Evolutionary conservation across 306 rosid genomes (phyloP), one percentile per base, ranked within the genome.

Genomic region (Morella rubra): DNA sequence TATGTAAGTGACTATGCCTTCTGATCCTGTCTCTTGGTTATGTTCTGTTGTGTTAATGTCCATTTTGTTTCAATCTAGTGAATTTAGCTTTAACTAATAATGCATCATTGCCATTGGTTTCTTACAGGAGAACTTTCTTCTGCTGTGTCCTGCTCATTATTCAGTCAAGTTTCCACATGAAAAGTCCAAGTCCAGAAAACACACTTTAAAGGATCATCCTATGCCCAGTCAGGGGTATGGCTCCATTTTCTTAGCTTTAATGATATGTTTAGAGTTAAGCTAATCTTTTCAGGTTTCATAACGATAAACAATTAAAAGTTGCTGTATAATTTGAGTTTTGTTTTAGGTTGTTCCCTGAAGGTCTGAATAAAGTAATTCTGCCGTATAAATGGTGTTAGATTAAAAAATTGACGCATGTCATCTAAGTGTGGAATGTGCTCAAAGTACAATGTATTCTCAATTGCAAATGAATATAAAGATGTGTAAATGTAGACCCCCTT

Each of bases 81-180:
- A 18, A 61, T 65, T 77, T 44, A 71, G 76, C 73, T 56, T 44
- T 24, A n/a, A 71, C 1, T 66, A 56, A 16, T 74, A 40, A 60
- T 75, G 52, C n/a, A 40, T 69, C 49, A 14, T 18, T 76, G 5
- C 73, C 76, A 51, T 74, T 52, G 73, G 60, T 44, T 77, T 77
- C 77, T 62, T 62, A 51, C 89, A 95, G 99, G 96, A 81, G 55
- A 73, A 82, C 71, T 95, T 66, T 84, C 93, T 92, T 55, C 53
- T 95, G 89, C 93, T 95, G 47, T 95, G 99, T 79, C 93, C 99
- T 54, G 72, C 73, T 27, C 99, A 95, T 87, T 72, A 89, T 73
- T 76, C 81, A 27, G 76, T 62, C 70, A 87, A 41, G 74, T 92
- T 95, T 82, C 99, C 99, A 42, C 66, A 61, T 58, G 98, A 95